Evolutionary conservation across 2,329 filamentous ascomycete genomes (phyloP).

Genomic region (Macrophomina tecta): DNA sequence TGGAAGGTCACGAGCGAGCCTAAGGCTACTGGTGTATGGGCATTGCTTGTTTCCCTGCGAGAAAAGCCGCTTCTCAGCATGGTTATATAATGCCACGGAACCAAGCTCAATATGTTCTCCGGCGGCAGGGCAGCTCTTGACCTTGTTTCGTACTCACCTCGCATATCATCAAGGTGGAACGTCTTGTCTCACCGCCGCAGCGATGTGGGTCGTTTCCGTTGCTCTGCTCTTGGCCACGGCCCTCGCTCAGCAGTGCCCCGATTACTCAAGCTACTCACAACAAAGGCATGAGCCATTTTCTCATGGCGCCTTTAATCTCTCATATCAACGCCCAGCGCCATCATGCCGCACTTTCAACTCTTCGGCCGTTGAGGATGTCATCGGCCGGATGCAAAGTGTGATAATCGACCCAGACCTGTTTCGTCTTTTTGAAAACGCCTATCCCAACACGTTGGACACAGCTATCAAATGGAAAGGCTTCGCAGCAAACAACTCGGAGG

Average conservation of each 20-base stretch:
- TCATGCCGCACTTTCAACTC: conserved; percentile 56
- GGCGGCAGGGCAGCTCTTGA: neutral
- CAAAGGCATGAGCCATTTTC: conserved; percentile 51
- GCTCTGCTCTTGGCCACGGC: neutral
- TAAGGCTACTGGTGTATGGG: neutral
- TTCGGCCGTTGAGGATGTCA: conserved; percentile 47
- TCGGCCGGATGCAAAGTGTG: conserved; percentile 43
- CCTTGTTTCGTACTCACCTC: neutral
- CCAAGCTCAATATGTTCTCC: neutral
- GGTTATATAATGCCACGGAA: neutral
- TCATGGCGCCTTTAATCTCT: conserved; percentile 51
- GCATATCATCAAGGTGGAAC: too few relatives aligned
- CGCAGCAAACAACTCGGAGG: conserved; percentile 61
- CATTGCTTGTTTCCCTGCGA: neutral
- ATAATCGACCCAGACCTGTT: conserved; percentile 65
- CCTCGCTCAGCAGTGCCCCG: conserved; percentile 43
- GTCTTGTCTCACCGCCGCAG: neutral
- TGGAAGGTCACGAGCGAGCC: neutral
- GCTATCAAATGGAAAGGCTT: conserved; percentile 72
- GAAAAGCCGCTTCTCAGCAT: neutral
- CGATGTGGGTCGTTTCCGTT: neutral
- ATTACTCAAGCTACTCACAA: conserved; percentile 51
- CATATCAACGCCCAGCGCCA: conserved; percentile 51
- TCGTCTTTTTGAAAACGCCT: conserved; percentile 73
- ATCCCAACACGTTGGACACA: conserved; percentile 77